Base-by-base conservation (phyloP, 129 eudicot species). In the Chrysanthemum makinoi region DNA sequence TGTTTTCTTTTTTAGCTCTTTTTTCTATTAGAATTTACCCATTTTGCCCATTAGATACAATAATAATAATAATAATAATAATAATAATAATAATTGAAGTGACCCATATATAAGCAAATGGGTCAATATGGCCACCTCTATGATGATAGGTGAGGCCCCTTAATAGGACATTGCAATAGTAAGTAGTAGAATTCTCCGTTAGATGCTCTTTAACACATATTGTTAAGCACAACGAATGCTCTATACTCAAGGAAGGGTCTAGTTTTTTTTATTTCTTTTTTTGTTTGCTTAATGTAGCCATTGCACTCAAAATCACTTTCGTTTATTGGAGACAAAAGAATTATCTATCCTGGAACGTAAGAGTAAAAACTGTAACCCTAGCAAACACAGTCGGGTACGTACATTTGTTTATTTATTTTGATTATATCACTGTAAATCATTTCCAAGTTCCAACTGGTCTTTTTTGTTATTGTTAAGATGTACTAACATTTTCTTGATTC, bases 301-400 rank as follows among this genome's bases (percentile, higher is more conserved):
- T 74, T 89, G 73, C 91, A 93, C 69, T n/a, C 95, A 66, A 93
- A 85, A 61, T 65, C 96, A 57, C 98, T 96, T 52, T 87, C 90
- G 49, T 93, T 93, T 73, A 87, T 87, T 35, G 96, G 98, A 51
- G 96, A 93, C 75, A 93, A 89, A 82, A 80, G 81, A 69, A 85
- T 93, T 64, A 83, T 80, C 78, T 93, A 57, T 93, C 98, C 20
- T 93, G 98, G 96, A 89, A 89, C 69, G 98, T 86, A 83, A 85
- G 80, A 26, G 83, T 70, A 50, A 93, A 89, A 69, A 63, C 89
- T 15, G 63, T 70, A 52, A 50, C 85, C 46, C 72, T 86, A 76
- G 35, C 82, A 24, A 55, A 78, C 77, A 69, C 85, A 24, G 72
- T 83, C 50, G 90, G 98, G 96, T 87, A 87, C 73, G 87, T 77